Percentiles rank a stretch among this genome's conserved stretches.
Conservation (phyloP, 179 eudicot genomes). For the Beta lomatogona region DNA sequence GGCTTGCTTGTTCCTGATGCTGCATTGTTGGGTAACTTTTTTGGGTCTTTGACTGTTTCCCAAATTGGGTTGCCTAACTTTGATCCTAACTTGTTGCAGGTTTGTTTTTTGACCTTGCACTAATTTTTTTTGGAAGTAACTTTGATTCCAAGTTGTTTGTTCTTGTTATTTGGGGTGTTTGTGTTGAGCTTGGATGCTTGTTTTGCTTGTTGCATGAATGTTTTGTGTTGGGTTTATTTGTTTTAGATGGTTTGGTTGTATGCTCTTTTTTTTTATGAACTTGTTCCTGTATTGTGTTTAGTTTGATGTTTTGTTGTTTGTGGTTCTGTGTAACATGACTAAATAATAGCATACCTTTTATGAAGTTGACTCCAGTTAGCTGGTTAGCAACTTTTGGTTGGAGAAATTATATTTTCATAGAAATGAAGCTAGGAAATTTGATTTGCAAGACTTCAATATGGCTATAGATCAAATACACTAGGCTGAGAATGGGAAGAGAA, state of each 20-base stretch:
- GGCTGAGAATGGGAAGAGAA: not conserved
- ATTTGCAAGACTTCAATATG: not conserved
- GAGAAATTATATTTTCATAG: not conserved
- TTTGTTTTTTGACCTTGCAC: constrained; percentile 26
- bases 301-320: not conserved
- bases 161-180: not conserved
- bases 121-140: not conserved
- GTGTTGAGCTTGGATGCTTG: not conserved
- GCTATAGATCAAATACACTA: not conserved
- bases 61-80: constrained; percentile 80
- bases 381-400: not conserved
- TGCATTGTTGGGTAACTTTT: constrained; percentile 88
- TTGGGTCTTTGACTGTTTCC: constrained; percentile 77
- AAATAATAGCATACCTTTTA: not conserved
- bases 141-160: not conserved
- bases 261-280: not conserved
- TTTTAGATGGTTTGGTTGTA: not conserved
- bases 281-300: not conserved
- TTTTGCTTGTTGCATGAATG: not conserved
- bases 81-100: constrained; percentile 71
- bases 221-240: not conserved
- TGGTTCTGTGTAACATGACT: not conserved
- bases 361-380: not conserved
- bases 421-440: not conserved
- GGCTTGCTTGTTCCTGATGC: constrained; percentile 83